Base-by-base conservation (phyloP, 768 basidiomycete species). In the Polyporus arcularius region DNA sequence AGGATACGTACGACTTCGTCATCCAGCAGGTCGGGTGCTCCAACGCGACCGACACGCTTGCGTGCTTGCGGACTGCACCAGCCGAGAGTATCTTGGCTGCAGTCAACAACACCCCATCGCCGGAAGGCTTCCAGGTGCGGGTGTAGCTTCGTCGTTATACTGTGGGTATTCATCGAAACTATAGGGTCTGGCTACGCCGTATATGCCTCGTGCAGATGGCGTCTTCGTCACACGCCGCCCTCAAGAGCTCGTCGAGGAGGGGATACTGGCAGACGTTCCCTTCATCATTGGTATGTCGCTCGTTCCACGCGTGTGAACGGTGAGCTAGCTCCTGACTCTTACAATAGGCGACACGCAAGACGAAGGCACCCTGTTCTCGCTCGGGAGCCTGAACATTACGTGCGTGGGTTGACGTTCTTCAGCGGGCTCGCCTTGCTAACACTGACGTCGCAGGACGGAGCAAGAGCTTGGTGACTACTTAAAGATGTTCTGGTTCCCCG, bases 141-240 rank as follows among this genome's bases (percentile, higher is more conserved):
- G 46, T 48, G 12, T 12, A 48, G 12, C 18, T 11, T 18, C 21
- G 14, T 2, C 14, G 1, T 30, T 5, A 26, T 26, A 28, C 18
- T 26, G 6, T 15, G 6, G n/a, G 4, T 6, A 48, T 21, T 48
- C 8, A 48, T 48, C 28, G 9, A 16, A 9, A 9, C n/a, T 16
- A 2, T 18, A 68, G 75, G 73, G 15, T 42, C 60, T 58, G 15
- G 73, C 68, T 5, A 42, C 67, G 6, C 57, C 66, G 21, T 87
- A 79, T 80, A 65, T 77, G 2, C 83, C 83, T 35, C 75, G 80
- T 3, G 71, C 75, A 5, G 85, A 86, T 61, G 84, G 82, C 1
- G 66, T 73, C 0, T 80, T 85, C 65, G 57, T 86, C n/a, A 74
- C 75, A 1, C 80, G 78, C 32, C 62, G 28, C 18, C 63, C 82